Evolutionary conservation across 176 grass and related monocot species (phyloP), one percentile per base, ranked within the genome.

Genomic region (Juncus effusus): DNA sequence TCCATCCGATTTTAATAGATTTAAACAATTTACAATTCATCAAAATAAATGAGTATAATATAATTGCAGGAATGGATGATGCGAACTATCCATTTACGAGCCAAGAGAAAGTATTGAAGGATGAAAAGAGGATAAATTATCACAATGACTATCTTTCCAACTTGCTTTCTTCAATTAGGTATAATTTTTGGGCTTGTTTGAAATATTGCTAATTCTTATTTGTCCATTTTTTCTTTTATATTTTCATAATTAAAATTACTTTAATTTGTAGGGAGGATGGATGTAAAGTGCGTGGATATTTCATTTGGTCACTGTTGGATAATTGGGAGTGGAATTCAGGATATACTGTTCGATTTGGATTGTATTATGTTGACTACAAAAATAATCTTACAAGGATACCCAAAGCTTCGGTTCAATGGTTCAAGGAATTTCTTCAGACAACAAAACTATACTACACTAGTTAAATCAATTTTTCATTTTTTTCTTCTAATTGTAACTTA

Each of bases 291-390:
- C 67, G 52, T 0, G 88, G 88, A 7, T 89, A 89, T 71, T 97
- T 97, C 7, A 75, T 86, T 3, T 89, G 88, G 85, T 97, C 94
- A 2, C 72, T 97, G 63, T 80, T 96, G 0, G 93, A 96, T 49
- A 93, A 93, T 69, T 92, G 88, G 94, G 94, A 97, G 61, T 92
- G 88, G 94, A 86, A 92, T 72, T 86, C 83, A 16, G 85, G 88
- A 70, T 93, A 97, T 78, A 97, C 80, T 5, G 85, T 93, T 72
- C 56, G 85, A 1, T 93, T 99, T 38, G 83, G 88, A 2, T 80
- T 97, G 12, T 90, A 93, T 73, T 93, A 82, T 63, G 28, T 90
- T 38, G 83, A 99, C 72, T 84, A 76, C 74, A 74, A 78, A 36
- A 89, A 93, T 71, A 99, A 99, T 61, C 70, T 93, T 10, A 93